Evolutionary conservation across 257 asterid species (phyloP).

Genomic region (Lantana camara): DNA sequence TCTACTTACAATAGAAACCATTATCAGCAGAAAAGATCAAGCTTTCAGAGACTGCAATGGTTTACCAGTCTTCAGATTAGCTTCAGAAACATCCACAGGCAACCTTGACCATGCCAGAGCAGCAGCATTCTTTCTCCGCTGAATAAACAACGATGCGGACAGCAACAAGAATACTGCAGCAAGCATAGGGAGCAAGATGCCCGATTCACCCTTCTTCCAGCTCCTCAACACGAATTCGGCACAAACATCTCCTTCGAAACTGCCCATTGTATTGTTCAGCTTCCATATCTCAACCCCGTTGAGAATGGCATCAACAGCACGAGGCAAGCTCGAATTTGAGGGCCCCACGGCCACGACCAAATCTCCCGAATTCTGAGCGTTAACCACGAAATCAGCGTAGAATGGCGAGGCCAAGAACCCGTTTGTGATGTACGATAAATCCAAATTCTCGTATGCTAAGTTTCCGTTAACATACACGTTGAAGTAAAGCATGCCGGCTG

Average conservation of each 20-base stretch:
- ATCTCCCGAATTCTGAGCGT: constrained; percentile 39
- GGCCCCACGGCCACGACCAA: constrained; percentile 78
- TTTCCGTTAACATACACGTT: constrained; percentile 77
- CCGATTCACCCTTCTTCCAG: constrained; percentile 53
- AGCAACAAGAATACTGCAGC: constrained; percentile 63
- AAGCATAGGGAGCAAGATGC: constrained; percentile 45
- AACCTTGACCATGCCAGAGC: constrained; percentile 63
- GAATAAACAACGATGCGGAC: constrained; percentile 52
- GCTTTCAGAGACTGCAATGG: constrained; percentile 42
- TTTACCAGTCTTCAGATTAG: constrained; percentile 43
- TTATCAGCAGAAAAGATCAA: constrained; percentile 31
- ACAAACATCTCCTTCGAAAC: constrained; percentile 72
- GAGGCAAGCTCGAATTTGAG: constrained; percentile 59
- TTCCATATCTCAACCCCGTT: constrained; percentile 90
- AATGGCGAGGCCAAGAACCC: constrained; percentile 78
- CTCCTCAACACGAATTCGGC: constrained; percentile 53
- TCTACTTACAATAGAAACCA: constrained; percentile 21
- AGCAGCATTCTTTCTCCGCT: constrained; percentile 46
- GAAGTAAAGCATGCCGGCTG: constrained; percentile 62
- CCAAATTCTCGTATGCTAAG: constrained; percentile 78
- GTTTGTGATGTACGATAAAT: constrained; percentile 53
- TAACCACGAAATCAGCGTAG: constrained; percentile 81
- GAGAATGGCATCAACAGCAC: constrained; percentile 73
- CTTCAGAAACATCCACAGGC: constrained; percentile 71
- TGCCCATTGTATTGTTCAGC: constrained; percentile 72